Evolutionary conservation across 225 moss, liverwort and hornwort species (phyloP), one percentile per base, ranked within the genome.

Genomic region (Asterella californica): DNA sequence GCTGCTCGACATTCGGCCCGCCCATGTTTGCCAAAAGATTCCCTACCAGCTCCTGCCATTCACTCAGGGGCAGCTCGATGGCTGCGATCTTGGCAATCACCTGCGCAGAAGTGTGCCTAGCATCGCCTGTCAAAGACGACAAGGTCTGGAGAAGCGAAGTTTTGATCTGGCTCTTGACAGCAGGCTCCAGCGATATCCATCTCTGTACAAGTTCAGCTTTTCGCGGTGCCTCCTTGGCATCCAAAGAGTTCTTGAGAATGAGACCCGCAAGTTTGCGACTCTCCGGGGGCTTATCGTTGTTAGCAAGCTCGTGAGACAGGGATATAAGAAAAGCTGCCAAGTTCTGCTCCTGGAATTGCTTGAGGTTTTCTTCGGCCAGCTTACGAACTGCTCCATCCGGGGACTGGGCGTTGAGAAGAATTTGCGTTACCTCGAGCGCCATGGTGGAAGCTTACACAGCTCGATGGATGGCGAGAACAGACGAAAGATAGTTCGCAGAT

Each of bases 271-370:
- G 87, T 79, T 79, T 88, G 37, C 87, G 82, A 60, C 84, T 84
- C 46, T 88, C 87, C 24, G 83, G 75, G 42, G 87, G 87, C 76
- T 88, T 88, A 33, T 88, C 87, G 32, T 77, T 80, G 65, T 85
- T 88, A 4, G 85, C 87, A 62, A 88, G 83, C 81, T 88, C 87
- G 59, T 83, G 84, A 6, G 87, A 88, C 17, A 88, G 60, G 24
- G 87, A 85, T 47, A 88, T 80, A 47, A 88, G 87, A 74, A 85
- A 88, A 29, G 82, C 87, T 54, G 87, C 84, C 55, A 88, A 68
- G 76, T 85, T 88, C 76, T 80, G 85, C 81, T 88, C 87, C 85
- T 88, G 87, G 72, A 83, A 88, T 81, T 88, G 87, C 71, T 88
- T 83, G 45, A 88, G 68, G 72, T 85, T 88, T 70, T 88, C 87